A percentile compares a stretch with the other conserved stretches of the same genome.
These are phyloP conservation scores for Onygenales sp. DNA, from an alignment of 2,329 filamentous ascomycete species.

Conservation along the genomic window DNA sequence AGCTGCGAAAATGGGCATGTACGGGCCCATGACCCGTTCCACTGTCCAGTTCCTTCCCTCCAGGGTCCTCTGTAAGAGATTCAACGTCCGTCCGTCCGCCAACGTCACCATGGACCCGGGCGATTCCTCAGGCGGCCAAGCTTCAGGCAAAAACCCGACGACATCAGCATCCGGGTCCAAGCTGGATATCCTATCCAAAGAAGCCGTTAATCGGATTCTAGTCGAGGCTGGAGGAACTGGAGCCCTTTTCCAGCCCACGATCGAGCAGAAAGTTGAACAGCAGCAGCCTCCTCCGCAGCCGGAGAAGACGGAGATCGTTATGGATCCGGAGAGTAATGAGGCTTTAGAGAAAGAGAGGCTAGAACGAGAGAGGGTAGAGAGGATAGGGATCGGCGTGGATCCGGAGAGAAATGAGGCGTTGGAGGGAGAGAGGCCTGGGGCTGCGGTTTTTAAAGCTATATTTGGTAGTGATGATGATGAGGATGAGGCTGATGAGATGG, in stretches of 20 bases:
- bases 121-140: slow-evolving; percentile 24
- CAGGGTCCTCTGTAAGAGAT: slow-evolving; percentile 83
- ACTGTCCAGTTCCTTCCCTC: slow-evolving; percentile 66
- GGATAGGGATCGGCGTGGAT: slow-evolving; percentile 43
- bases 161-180: slow-evolving; percentile 22
- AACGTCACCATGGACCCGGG: slow-evolving; percentile 52
- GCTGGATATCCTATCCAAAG: slow-evolving; percentile 44
- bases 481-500: slow-evolving; percentile 36
- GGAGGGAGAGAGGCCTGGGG: slow-evolving; percentile 63
- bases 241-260: neutral
- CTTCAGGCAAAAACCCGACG: slow-evolving; percentile 17
- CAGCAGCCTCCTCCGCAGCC: slow-evolving; percentile 1
- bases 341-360: slow-evolving; percentile 61
- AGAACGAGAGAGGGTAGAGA: too few species aligned
- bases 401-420: slow-evolving; percentile 69
- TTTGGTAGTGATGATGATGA: slow-evolving; percentile 83
- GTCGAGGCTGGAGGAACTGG: slow-evolving; percentile 29
- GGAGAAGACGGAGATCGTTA: slow-evolving; percentile 20
- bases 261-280: slow-evolving; percentile 7
- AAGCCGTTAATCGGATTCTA: slow-evolving; percentile 48
- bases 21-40: slow-evolving; percentile 73
- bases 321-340: slow-evolving; percentile 69
- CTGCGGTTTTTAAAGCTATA: slow-evolving; percentile 81
- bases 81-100: slow-evolving; percentile 71
- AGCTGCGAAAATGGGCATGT: slow-evolving; percentile 86